Evolutionary conservation across 1,284 basidiomycete species (phyloP).

Genomic region (Sanghuangporus sanghuang): DNA sequence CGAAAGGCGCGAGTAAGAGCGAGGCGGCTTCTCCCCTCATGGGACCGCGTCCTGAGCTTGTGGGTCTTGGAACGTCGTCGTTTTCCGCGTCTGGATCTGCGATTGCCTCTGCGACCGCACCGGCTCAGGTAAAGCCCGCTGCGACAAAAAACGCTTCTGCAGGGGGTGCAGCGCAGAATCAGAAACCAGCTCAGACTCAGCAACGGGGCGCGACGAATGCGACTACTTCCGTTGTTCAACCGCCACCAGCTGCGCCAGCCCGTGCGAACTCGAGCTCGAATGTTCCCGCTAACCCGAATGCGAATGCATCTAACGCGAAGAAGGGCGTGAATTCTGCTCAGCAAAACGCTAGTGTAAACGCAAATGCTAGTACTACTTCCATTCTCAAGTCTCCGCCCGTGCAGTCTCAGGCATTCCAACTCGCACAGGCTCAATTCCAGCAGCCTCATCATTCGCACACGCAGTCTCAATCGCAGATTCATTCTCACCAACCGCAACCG

Average conservation of each 20-base stretch:
- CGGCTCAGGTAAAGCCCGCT: not conserved
- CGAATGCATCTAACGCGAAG: not conserved
- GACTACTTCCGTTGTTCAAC: not conserved
- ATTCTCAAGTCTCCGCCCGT: not conserved
- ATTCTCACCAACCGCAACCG: not conserved
- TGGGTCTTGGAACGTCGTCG: not conserved
- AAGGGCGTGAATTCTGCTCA: not conserved
- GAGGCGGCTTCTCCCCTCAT: conserved; percentile 8
- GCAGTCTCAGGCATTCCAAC: not conserved
- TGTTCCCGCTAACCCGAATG: not conserved
- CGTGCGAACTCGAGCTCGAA: not conserved
- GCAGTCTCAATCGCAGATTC: not conserved
- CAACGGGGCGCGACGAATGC: not conserved
- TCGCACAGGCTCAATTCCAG: not conserved
- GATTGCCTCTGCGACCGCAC: not conserved
- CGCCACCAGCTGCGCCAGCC: not conserved
- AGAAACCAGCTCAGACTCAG: not conserved
- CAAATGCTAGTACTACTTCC: not conserved
- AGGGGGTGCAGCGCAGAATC: not conserved
- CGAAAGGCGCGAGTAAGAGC: conserved; percentile 1
- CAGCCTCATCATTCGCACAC: not conserved
- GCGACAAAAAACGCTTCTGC: not conserved
- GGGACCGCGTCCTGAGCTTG: conserved; percentile 4
- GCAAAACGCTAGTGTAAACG: not conserved
- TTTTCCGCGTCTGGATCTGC: not conserved